Evolutionary conservation across 2,329 filamentous ascomycete genomes (phyloP).

Genomic region (Trichoderma harzianum): DNA sequence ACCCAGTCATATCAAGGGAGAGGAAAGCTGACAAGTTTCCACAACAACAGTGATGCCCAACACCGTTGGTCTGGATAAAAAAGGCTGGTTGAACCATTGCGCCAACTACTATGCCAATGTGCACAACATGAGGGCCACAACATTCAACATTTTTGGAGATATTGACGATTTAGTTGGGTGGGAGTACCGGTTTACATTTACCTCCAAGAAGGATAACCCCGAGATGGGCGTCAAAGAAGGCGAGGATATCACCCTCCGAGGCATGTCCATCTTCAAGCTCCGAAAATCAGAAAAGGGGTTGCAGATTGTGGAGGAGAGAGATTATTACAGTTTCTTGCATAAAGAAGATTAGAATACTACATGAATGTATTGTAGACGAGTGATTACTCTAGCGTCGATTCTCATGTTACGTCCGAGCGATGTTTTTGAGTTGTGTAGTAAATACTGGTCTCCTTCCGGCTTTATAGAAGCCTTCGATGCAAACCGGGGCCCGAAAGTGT

Average conservation of each 20-base stretch:
- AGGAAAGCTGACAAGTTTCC: neutral
- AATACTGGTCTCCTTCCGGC: no score
- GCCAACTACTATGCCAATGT: slow-evolving; percentile 3
- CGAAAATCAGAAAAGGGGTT: neutral
- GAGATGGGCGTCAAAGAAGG: neutral
- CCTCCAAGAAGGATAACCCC: neutral
- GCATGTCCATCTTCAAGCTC: neutral
- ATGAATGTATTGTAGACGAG: neutral
- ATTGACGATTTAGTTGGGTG: neutral
- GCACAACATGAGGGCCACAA: neutral
- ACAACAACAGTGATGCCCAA: neutral
- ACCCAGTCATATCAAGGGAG: neutral
- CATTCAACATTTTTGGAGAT: slow-evolving; percentile 3
- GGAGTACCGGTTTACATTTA: slow-evolving; percentile 5
- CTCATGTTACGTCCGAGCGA: no score
- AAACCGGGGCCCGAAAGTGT: no score
- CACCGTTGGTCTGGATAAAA: neutral
- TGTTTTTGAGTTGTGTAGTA: no score
- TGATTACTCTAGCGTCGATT: no score
- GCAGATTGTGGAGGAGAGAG: neutral
- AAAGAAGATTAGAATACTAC: neutral
- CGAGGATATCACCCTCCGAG: neutral
- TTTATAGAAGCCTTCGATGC: no score
- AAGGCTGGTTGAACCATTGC: neutral
- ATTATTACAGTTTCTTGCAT: slow-evolving; percentile 5